Evolutionary conservation across 306 rosid genomes (phyloP), one percentile per base, ranked within the genome.

Genomic region (Vachellia pachyceras): DNA sequence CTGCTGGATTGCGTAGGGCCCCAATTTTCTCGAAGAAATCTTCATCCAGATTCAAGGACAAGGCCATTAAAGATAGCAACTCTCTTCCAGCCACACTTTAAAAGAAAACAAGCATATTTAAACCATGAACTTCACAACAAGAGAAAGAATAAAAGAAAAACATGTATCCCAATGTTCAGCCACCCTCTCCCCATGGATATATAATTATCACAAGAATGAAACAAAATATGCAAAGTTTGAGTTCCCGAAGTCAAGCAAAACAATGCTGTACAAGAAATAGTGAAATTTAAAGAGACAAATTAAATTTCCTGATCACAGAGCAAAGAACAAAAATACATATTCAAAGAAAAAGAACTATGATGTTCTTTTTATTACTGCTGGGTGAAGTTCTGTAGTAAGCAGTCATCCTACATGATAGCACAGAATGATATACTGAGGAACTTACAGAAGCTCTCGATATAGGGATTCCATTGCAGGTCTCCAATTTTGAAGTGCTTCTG

Each of bases 401-500:
- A 33, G 37, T 17, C 57, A 61, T 23, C 23, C 3, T 44, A 20
- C 67, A 84, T 75, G 49, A 66, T 22, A 9, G 20, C 65, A 18
- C 17, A 67, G 14, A 66, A 68, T 50, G 61, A 45, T 20, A 18
- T 66, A 79, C 41, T 11, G 22, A 72, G 39, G 77, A 60, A 84
- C 94, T 95, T 86, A 92, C 98, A 86, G 55, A 60, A 87, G 36
- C 84, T 91, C 83, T 80, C 87, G 72, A 74, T 76, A 80, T 74
- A 86, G 86, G 29, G 87, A 81, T 75, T 91, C 94, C 91, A 89
- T 86, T 44, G 91, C 89, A 68, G 86, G 63, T 87, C 89, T 88
- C 95, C 98, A 95, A 47, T 87, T 86, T 25, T 97, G 87, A 25
- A 92, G 79, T 65, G 82, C 64, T 72, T 91, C 98, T 92, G 88